These are phyloP conservation scores for Fusarium siculi DNA, from an alignment of 2,329 filamentous ascomycete genomes.

Conservation along the genomic window DNA sequence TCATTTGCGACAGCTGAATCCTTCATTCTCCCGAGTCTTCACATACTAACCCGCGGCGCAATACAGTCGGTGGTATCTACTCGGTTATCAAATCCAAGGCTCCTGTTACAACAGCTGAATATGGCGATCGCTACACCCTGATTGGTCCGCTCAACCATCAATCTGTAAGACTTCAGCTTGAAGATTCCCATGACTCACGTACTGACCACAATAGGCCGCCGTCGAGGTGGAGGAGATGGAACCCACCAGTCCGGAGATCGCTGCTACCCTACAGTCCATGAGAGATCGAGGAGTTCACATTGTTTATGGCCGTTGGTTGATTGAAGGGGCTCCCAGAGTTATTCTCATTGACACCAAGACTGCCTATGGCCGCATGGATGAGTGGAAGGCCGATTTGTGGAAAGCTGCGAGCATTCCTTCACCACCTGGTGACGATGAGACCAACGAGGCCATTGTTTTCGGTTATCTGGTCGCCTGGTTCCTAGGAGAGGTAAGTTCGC, in stretches of 20 bases:
- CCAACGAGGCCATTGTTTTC: slow-evolving; percentile 97
- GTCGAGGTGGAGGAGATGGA: slow-evolving; percentile 96
- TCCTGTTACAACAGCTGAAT: slow-evolving; percentile 95
- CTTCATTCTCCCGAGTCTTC: slow-evolving; percentile 6
- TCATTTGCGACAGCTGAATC: slow-evolving; percentile 30
- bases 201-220: slow-evolving; percentile 71
- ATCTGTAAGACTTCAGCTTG: slow-evolving; percentile 69
- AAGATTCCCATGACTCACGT: background rate
- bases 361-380: slow-evolving; percentile 88
- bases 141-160: slow-evolving; percentile 93
- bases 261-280: slow-evolving; percentile 90
- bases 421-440: slow-evolving; percentile 90
- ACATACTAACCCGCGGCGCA: slow-evolving; percentile 23
- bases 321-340: slow-evolving; percentile 93
- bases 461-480: slow-evolving; percentile 99
- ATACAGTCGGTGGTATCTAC: slow-evolving; percentile 93
- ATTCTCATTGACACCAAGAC: slow-evolving; percentile 95
- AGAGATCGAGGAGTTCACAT: slow-evolving; percentile 89
- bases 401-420: slow-evolving; percentile 93
- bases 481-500: slow-evolving; percentile 81
- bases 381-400: slow-evolving; percentile 98
- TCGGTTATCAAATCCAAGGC: slow-evolving; percentile 99
- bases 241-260: slow-evolving; percentile 81
- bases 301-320: slow-evolving; percentile 95
- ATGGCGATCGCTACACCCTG: slow-evolving; percentile 96